A percentile compares a stretch with the other conserved stretches of the same genome.
phyloP scores from a whole-genome alignment of 2,329 filamentous ascomycete species.

The Diaporthe aspalathi region DNA sequence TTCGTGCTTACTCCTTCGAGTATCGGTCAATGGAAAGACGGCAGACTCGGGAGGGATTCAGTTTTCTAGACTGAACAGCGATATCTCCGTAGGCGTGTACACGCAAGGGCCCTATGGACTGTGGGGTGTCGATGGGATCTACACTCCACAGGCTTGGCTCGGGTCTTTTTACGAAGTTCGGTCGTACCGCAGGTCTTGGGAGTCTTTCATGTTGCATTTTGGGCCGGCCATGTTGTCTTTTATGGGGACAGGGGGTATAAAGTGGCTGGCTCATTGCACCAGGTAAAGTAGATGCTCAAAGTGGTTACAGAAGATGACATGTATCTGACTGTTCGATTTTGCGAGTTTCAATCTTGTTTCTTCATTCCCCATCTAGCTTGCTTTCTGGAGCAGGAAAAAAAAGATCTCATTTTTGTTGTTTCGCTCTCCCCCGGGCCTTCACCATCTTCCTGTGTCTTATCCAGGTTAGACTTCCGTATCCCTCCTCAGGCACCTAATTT shows the following conservation, averaged over 20 bases:
- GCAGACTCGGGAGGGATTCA: not conserved
- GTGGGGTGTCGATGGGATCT: not conserved
- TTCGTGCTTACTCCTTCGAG: not conserved
- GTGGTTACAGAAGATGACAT: not conserved
- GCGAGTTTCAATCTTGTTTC: no score
- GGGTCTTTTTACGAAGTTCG: not conserved
- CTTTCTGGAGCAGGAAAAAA: not conserved
- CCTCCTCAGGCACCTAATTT: not conserved
- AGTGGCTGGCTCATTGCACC: not conserved
- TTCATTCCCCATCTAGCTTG: not conserved
- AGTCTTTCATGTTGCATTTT: not conserved
- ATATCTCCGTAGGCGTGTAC: no score
- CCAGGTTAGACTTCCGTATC: not conserved
- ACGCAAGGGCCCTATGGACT: no score
- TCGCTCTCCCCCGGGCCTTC: not conserved
- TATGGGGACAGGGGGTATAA: not conserved
- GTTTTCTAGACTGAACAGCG: not conserved
- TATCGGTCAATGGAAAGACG: not conserved
- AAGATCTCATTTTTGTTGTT: not conserved
- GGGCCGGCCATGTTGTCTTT: not conserved
- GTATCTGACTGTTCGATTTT: not conserved
- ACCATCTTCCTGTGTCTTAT: not conserved
- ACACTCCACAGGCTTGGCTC: slow-evolving; percentile 5
- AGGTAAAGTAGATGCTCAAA: not conserved
- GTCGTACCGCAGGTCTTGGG: not conserved